These are phyloP conservation scores for Aspergillus vadensis DNA, from an alignment of 2,329 filamentous ascomycete genomes.

Conservation along the genomic window DNA sequence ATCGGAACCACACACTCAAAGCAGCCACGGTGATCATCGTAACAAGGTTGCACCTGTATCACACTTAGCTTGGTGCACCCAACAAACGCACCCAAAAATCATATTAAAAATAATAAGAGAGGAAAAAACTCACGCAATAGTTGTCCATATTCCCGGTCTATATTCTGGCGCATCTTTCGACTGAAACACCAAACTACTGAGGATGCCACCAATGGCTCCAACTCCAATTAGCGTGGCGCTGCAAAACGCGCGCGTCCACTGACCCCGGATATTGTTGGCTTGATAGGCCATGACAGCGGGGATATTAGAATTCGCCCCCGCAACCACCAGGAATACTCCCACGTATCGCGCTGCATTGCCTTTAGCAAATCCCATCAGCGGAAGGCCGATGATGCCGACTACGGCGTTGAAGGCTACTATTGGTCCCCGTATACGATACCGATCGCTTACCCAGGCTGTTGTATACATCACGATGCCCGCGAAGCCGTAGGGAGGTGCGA, in stretches of 20 bases:
- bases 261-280: slow-evolving; percentile 83
- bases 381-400: slow-evolving; percentile 68
- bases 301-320: slow-evolving; percentile 75
- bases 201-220: slow-evolving; percentile 77
- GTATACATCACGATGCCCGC: slow-evolving; percentile 64
- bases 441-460: slow-evolving; percentile 67
- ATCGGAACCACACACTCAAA: slow-evolving; percentile 36
- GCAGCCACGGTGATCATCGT: slow-evolving; percentile 32
- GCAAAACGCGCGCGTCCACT: slow-evolving; percentile 83
- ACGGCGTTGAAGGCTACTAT: slow-evolving; percentile 68
- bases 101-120: background rate
- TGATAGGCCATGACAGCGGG: slow-evolving; percentile 76
- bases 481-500: slow-evolving; percentile 69
- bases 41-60: slow-evolving; percentile 35
- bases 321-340: slow-evolving; percentile 72
- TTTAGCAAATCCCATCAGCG: slow-evolving; percentile 69
- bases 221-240: slow-evolving; percentile 75
- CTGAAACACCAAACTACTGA: slow-evolving; percentile 73
- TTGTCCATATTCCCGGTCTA: slow-evolving; percentile 36
- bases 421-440: slow-evolving; percentile 65
- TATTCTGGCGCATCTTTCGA: slow-evolving; percentile 38
- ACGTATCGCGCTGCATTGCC: slow-evolving; percentile 66
- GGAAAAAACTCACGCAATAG: slow-evolving; percentile 29
- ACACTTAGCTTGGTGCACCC: slow-evolving; percentile 9
- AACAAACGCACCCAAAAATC: too few relatives aligned